phyloP scores from a whole-genome alignment of 2,329 filamentous ascomycete genomes.

The Xylaria sp. region DNA sequence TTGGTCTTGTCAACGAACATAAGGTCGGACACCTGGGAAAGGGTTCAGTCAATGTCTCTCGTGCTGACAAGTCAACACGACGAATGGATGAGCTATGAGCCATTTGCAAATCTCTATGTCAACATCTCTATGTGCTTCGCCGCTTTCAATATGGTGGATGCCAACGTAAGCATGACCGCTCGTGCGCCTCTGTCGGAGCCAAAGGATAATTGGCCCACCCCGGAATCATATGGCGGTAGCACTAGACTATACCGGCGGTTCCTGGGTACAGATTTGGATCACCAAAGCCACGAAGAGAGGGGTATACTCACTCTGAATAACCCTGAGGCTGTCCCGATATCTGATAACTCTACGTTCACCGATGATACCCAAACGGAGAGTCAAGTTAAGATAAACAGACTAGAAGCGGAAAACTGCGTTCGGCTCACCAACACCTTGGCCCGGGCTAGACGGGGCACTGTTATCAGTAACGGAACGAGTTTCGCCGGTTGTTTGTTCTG shows the following conservation, averaged over 20 bases:
- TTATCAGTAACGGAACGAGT: no score
- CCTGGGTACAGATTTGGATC: slow-evolving; percentile 7
- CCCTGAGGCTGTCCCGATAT: neutral
- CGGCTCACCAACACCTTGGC: neutral
- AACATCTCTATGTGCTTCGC: slow-evolving; percentile 16
- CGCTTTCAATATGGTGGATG: neutral
- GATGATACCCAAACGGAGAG: no score
- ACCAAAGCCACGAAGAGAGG: slow-evolving; percentile 3
- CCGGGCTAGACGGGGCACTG: no score
- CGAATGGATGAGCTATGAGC: slow-evolving; percentile 6
- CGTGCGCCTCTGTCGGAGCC: neutral
- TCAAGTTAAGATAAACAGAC: no score
- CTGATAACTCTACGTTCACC: slow-evolving; percentile 2
- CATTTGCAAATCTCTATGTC: neutral
- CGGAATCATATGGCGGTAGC: neutral
- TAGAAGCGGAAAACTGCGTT: no score
- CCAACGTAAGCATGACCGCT: slow-evolving; percentile 7
- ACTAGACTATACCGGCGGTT: neutral
- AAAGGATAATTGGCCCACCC: neutral
- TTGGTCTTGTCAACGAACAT: slow-evolving; percentile 3
- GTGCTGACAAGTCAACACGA: neutral
- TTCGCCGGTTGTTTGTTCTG: no score
- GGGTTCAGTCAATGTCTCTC: neutral
- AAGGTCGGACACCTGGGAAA: neutral
- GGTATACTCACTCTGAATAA: slow-evolving; percentile 14